Conservation (phyloP, 331 rosid species). For the Pyracantha coccinea region DNA sequence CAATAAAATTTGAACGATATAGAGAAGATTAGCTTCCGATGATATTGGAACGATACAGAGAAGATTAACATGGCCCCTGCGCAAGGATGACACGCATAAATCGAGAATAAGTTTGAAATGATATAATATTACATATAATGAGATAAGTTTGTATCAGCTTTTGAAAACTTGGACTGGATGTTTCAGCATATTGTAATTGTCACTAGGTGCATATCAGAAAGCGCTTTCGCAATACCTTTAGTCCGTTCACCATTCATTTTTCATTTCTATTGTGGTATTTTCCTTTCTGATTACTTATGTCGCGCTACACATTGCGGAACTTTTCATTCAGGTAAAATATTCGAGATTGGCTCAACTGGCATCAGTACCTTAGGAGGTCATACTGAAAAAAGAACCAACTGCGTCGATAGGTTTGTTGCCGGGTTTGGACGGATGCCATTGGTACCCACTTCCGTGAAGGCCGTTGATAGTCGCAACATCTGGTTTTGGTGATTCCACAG, state of each 20-base stretch:
- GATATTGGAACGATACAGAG: too few species aligned
- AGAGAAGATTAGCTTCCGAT: too few species aligned
- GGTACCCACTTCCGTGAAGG: constrained; percentile 65
- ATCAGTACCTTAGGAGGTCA: constrained; percentile 97
- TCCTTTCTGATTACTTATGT: not conserved
- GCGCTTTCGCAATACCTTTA: not conserved
- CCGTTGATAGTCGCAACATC: constrained; percentile 70
- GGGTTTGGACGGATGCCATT: constrained; percentile 76
- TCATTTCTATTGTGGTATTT: not conserved
- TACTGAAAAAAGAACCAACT: constrained; percentile 60
- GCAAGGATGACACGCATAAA: too few species aligned
- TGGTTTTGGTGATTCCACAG: constrained; percentile 74
- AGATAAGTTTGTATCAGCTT: not conserved
- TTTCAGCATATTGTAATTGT: not conserved
- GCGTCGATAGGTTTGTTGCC: constrained; percentile 56
- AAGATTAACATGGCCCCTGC: too few species aligned
- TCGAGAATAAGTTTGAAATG: too few species aligned
- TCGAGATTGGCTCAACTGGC: constrained; percentile 92
- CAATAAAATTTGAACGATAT: too few species aligned
- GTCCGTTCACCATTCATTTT: not conserved
- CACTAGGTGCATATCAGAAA: not conserved
- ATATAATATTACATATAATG: too few species aligned
- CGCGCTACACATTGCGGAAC: not conserved
- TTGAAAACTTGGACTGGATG: not conserved
- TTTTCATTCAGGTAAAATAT: constrained; percentile 62